Percentiles rank a stretch among this genome's conserved stretches.
These are phyloP conservation scores for Canavalia gladiata DNA, from an alignment of 306 rosid genomes.

Conservation along the genomic window DNA sequence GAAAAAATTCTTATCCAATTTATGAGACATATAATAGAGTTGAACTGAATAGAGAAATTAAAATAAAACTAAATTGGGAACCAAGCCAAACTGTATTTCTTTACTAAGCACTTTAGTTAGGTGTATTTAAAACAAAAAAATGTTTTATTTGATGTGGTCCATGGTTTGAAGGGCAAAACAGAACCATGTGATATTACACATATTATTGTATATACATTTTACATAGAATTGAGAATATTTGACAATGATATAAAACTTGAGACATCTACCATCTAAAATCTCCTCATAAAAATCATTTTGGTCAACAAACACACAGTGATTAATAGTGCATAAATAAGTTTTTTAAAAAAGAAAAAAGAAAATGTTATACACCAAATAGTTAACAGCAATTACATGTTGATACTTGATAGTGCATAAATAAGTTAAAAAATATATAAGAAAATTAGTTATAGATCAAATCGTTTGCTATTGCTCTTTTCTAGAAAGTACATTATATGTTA, in stretches of 20 bases:
- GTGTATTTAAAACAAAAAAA: not conserved
- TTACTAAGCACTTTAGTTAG: not conserved
- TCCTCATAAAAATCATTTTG: slow-evolving; percentile 1
- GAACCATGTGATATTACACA: not conserved
- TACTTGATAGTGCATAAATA: not conserved
- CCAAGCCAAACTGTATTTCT: not conserved
- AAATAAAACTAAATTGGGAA: slow-evolving; percentile 4
- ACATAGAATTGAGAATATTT: not conserved
- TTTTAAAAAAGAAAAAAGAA: too few species aligned
- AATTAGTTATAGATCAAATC: slow-evolving; percentile 30
- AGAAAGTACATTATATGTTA: not conserved
- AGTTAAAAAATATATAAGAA: not conserved
- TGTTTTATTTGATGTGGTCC: slow-evolving; percentile 20
- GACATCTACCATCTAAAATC: slow-evolving; percentile 2
- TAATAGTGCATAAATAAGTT: too few species aligned
- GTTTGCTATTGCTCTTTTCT: slow-evolving; percentile 7
- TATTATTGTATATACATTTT: not conserved
- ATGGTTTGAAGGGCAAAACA: slow-evolving; percentile 7
- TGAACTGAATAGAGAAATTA: slow-evolving; percentile 1
- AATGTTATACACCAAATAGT: too few species aligned
- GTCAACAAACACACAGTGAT: not conserved
- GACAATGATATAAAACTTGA: slow-evolving; percentile 20
- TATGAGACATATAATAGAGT: slow-evolving; percentile 6
- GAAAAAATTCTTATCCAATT: slow-evolving; percentile 8
- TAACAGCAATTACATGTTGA: not conserved